Base-by-base conservation (phyloP, 768 basidiomycete species). In the Calocybe cyanea region DNA sequence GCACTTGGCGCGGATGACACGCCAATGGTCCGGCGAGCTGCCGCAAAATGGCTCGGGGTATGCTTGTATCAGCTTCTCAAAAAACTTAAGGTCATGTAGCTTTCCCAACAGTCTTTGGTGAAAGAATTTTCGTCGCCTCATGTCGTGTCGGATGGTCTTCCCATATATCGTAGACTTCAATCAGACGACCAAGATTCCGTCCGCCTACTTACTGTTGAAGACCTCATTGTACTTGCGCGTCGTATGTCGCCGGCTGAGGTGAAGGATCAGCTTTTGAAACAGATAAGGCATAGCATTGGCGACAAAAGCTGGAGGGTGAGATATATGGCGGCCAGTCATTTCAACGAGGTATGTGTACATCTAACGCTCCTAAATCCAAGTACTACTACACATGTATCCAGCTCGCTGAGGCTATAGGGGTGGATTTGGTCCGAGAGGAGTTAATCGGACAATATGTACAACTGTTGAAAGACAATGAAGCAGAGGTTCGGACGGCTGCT, bases 241-340 rank as follows among this genome's bases (percentile, higher is more conserved):
- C 82, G 85, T 52, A 77, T 99, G 50, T 72, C 82, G 7, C 86
- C 92, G 2, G 69, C 83, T n/a, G 94, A 98, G 68, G 85, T 93
- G 33, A 92, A 93, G 63, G 88, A 90, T 47, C 85, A 95, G 54
- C 69, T 98, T 19, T 70, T 93, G 52, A 85, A 86, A 53, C 87
- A 94, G 63, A 85, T 97, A 57, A 82, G 90, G 58, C 80, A 85
- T 50, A 89, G 87, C 53, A 85, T 96, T 39, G 75, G 83, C 9
- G 96, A 99, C 66, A 96, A 97, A 74, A 95, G 92, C 63, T 99
- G 96, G 96, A 77, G 96, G 55, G 96, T 99, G 43, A 76, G 96
- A 62, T 99, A 97, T 66, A 97, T 98, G 94, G 92, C 93, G 13
- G 95, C 94, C 2, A 92, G 81, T 52, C 91, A 97, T 64, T 98